Conservation (phyloP, 2,329 filamentous ascomycete genomes). For the Metarhizium guizhouense region DNA sequence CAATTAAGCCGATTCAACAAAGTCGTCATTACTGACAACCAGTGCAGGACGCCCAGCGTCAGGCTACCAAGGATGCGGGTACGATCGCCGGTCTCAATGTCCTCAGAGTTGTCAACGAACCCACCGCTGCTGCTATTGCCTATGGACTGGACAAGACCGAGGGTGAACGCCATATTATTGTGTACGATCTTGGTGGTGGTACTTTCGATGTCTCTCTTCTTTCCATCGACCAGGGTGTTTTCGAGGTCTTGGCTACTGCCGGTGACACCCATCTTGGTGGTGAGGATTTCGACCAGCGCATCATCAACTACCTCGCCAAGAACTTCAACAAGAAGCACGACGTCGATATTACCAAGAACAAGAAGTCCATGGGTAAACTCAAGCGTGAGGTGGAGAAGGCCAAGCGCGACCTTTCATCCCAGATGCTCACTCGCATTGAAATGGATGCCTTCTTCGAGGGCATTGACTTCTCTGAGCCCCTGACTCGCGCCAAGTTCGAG, state of each 20-base stretch:
- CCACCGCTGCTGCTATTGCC: slow-evolving; percentile 88
- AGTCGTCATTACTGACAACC: slow-evolving; percentile 12
- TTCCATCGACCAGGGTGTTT: slow-evolving; percentile 84
- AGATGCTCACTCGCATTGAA: slow-evolving; percentile 89
- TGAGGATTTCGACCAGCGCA: slow-evolving; percentile 97
- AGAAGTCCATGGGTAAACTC: slow-evolving; percentile 98
- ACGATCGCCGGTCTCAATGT: slow-evolving; percentile 88
- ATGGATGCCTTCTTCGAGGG: slow-evolving; percentile 96
- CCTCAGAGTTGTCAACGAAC: slow-evolving; percentile 93
- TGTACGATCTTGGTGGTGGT: slow-evolving; percentile 91
- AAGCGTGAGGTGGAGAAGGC: slow-evolving; percentile 99
- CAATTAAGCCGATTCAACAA: too few species aligned
- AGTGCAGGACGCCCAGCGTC: slow-evolving; percentile 72
- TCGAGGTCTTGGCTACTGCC: slow-evolving; percentile 88
- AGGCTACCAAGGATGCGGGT: slow-evolving; percentile 93
- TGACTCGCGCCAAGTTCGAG: slow-evolving; percentile 98
- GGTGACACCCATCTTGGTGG: slow-evolving; percentile 97
- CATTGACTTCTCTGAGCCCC: slow-evolving; percentile 95
- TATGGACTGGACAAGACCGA: slow-evolving; percentile 86
- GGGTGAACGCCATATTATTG: slow-evolving; percentile 79
- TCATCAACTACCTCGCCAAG: slow-evolving; percentile 96
- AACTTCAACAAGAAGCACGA: slow-evolving; percentile 96
- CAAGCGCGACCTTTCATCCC: slow-evolving; percentile 93
- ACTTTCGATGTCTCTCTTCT: slow-evolving; percentile 92
- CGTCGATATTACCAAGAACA: slow-evolving; percentile 87